Percentiles rank a stretch among this genome's conserved stretches.
Conservation (phyloP, 1,284 basidiomycete species). For the Neonothopanus nambi region DNA sequence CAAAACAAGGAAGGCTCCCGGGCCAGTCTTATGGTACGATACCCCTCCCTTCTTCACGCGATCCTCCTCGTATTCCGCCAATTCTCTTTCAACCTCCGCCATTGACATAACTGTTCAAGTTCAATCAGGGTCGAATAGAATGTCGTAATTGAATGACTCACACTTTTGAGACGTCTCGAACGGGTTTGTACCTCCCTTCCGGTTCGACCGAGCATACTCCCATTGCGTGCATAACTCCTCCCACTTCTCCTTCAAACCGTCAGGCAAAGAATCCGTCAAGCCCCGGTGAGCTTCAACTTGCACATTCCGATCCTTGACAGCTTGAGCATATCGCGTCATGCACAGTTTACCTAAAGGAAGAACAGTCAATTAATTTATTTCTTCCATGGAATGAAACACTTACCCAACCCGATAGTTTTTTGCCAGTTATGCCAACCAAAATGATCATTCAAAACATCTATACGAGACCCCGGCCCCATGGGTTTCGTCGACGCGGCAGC, state of each 20-base stretch:
- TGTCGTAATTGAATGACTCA: background rate
- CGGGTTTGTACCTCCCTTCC: background rate
- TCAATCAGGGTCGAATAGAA: too few relatives aligned
- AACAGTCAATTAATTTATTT: too few relatives aligned
- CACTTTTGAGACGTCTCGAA: background rate
- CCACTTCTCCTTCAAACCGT: background rate
- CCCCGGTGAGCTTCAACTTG: background rate
- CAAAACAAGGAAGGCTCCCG: too few relatives aligned
- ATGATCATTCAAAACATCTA: slow-evolving; percentile 23
- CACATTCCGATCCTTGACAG: background rate
- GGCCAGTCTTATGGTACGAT: too few relatives aligned
- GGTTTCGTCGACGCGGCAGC: slow-evolving; percentile 13
- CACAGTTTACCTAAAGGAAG: background rate
- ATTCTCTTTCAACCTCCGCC: background rate
- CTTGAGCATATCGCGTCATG: background rate
- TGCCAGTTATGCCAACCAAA: slow-evolving; percentile 1
- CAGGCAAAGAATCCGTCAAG: background rate
- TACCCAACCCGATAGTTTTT: slow-evolving; percentile 6
- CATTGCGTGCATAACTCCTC: background rate
- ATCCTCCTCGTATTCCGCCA: too few relatives aligned
- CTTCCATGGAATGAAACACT: too few relatives aligned
- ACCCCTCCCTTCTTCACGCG: too few relatives aligned
- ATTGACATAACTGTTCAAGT: background rate
- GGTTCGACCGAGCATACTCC: background rate
- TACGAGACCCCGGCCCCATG: slow-evolving; percentile 16